Evolutionary conservation across 495 filamentous ascomycete genomes (phyloP).

Genomic region (Hamigera avellanea): DNA sequence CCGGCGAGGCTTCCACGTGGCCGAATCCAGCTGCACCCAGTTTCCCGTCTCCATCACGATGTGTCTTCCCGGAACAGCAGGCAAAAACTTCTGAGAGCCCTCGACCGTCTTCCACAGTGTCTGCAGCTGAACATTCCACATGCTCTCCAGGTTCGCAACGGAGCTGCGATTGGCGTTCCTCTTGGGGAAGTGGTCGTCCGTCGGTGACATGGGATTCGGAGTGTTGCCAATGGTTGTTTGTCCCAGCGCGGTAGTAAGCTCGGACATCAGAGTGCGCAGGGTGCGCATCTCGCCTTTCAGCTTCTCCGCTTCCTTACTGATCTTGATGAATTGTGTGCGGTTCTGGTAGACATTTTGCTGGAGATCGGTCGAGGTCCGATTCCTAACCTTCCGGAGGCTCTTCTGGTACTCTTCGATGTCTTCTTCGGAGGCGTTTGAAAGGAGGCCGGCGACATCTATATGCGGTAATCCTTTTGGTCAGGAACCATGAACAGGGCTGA

Average conservation of each 20-base stretch:
- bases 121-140: slow-evolving; percentile 77
- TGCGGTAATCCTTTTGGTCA: background rate
- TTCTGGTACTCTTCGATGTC: slow-evolving; percentile 79
- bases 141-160: slow-evolving; percentile 86
- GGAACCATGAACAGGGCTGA: background rate
- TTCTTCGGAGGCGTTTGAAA: slow-evolving; percentile 86
- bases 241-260: slow-evolving; percentile 68
- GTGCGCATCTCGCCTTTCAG: slow-evolving; percentile 93
- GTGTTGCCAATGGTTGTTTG: slow-evolving; percentile 46
- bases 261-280: slow-evolving; percentile 76
- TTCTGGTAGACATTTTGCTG: slow-evolving; percentile 98
- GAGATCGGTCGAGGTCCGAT: slow-evolving; percentile 73
- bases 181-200: slow-evolving; percentile 37
- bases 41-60: slow-evolving; percentile 78
- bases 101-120: slow-evolving; percentile 91
- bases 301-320: slow-evolving; percentile 97
- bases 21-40: slow-evolving; percentile 94
- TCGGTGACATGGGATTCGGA: slow-evolving; percentile 33
- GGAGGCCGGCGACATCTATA: slow-evolving; percentile 66
- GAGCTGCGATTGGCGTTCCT: slow-evolving; percentile 40
- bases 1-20: slow-evolving; percentile 82
- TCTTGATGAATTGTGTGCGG: slow-evolving; percentile 96
- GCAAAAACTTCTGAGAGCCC: slow-evolving; percentile 92
- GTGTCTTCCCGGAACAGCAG: slow-evolving; percentile 81
- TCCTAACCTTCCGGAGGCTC: slow-evolving; percentile 65